Conservation (phyloP, 2,329 filamentous ascomycete species). For the Trichoderma sp. region DNA sequence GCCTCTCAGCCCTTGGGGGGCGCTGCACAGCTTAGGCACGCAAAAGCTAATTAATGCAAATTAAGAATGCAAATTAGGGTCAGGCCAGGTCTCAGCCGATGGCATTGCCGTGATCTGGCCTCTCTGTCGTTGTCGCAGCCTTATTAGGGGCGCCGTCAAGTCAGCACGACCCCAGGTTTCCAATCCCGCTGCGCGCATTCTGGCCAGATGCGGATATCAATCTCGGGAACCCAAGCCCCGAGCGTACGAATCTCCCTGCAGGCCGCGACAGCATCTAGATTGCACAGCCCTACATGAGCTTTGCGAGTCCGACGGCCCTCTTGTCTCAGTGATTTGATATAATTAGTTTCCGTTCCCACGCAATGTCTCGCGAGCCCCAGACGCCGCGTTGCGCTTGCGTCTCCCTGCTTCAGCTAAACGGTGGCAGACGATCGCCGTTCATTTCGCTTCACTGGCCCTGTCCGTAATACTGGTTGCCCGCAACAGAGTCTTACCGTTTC, state of each 20-base stretch:
- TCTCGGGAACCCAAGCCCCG: not conserved
- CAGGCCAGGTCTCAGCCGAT: slow-evolving; percentile 12
- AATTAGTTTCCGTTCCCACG: not conserved
- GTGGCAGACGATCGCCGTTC: not conserved
- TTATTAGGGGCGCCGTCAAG: not conserved
- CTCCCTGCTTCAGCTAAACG: slow-evolving; percentile 14
- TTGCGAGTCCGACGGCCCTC: not conserved
- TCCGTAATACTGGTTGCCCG: slow-evolving; percentile 7
- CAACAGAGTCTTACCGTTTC: not conserved
- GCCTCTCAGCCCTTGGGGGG: not conserved
- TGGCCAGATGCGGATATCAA: slow-evolving; percentile 5
- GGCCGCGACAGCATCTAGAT: slow-evolving; percentile 9
- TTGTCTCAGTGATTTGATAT: not conserved
- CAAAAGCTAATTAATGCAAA: not conserved
- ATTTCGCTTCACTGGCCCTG: not conserved
- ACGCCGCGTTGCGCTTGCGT: slow-evolving; percentile 21
- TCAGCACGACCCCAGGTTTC: slow-evolving; percentile 21
- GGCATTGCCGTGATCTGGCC: slow-evolving; percentile 19
- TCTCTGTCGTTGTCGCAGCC: not conserved
- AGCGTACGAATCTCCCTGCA: slow-evolving; percentile 1
- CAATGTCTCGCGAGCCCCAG: not conserved
- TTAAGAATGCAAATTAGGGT: not conserved
- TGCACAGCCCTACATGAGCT: slow-evolving; percentile 14
- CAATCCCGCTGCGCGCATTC: slow-evolving; percentile 16
- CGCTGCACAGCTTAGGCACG: not conserved